phyloP scores from a whole-genome alignment of 305 asterid genomes.

The Fraxinus sp. region DNA sequence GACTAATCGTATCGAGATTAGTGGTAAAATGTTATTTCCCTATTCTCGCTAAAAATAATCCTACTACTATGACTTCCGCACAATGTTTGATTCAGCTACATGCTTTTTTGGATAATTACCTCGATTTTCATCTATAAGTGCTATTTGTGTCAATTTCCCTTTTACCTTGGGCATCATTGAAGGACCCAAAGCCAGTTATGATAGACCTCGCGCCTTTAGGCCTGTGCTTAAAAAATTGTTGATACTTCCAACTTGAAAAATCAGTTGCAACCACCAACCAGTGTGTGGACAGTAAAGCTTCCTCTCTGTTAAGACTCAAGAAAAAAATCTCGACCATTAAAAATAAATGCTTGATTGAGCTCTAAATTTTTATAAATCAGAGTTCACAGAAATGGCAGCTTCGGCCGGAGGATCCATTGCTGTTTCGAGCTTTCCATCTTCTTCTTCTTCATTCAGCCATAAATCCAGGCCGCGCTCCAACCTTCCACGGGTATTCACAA shows the following conservation, averaged over 20 bases:
- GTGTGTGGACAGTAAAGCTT: constrained; percentile 37
- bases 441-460: constrained; percentile 30
- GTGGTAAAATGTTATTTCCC: too few relatives aligned
- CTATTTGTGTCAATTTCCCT: background rate
- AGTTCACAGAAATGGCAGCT: constrained; percentile 31
- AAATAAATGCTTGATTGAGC: constrained; percentile 21
- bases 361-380: background rate
- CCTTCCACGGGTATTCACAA: constrained; percentile 27
- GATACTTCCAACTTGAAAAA: constrained; percentile 26
- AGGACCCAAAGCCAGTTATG: background rate
- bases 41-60: too few relatives aligned
- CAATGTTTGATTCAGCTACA: too few relatives aligned
- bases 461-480: constrained; percentile 32
- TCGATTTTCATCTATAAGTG: background rate
- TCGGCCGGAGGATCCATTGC: constrained; percentile 43
- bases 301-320: constrained; percentile 29
- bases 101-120: too few relatives aligned
- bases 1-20: too few relatives aligned
- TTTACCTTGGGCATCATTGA: background rate
- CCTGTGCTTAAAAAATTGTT: background rate
- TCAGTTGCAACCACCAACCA: constrained; percentile 39
- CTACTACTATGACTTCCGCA: too few relatives aligned
- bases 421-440: constrained; percentile 35
- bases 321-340: constrained; percentile 15
- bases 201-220: background rate